Conservation (phyloP, 495 filamentous ascomycete genomes). For the Penicilliopsis zonata region DNA sequence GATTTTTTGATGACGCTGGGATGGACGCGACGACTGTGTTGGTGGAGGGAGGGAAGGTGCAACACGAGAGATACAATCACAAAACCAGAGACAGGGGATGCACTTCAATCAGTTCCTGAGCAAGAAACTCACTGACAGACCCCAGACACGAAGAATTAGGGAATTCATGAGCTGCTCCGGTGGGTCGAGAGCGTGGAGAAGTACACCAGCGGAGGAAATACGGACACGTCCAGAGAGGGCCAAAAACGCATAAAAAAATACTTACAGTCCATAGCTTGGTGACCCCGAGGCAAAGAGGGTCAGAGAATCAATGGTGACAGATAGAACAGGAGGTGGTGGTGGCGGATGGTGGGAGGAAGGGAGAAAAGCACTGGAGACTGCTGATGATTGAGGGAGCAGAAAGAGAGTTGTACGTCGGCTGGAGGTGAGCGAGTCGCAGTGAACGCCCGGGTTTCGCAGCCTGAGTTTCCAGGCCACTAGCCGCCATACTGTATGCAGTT, state of each 20-base stretch:
- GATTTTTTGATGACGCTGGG: slow-evolving; percentile 32
- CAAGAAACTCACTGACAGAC: slow-evolving; percentile 5
- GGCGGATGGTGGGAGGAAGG: slow-evolving; percentile 8
- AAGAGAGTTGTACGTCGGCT: slow-evolving; percentile 18
- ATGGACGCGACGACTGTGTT: slow-evolving; percentile 24
- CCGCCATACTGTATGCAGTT: slow-evolving; percentile 8
- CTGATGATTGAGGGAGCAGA: slow-evolving; percentile 20
- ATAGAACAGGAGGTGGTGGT: slow-evolving; percentile 11
- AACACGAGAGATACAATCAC: slow-evolving; percentile 8
- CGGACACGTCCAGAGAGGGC: slow-evolving; percentile 15
- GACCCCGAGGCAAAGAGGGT: slow-evolving; percentile 27
- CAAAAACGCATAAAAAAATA: slow-evolving; percentile 20
- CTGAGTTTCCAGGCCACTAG: slow-evolving; percentile 19
- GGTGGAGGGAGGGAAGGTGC: slow-evolving; percentile 9
- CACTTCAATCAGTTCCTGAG: slow-evolving; percentile 9
- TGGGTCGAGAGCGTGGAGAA: slow-evolving; percentile 38
- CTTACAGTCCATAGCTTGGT: slow-evolving; percentile 42
- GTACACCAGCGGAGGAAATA: slow-evolving; percentile 27
- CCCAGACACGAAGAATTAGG: slow-evolving; percentile 6
- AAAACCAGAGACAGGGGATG: slow-evolving; percentile 10
- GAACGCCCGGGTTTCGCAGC: slow-evolving; percentile 15
- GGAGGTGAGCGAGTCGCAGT: slow-evolving; percentile 19
- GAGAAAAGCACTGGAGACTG: slow-evolving; percentile 13
- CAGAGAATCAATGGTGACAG: slow-evolving; percentile 11
- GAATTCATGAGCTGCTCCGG: slow-evolving; percentile 17